Percentiles rank a stretch among this genome's conserved stretches.
Conservation (phyloP, 495 filamentous ascomycete species). For the Xylaria scruposa region DNA sequence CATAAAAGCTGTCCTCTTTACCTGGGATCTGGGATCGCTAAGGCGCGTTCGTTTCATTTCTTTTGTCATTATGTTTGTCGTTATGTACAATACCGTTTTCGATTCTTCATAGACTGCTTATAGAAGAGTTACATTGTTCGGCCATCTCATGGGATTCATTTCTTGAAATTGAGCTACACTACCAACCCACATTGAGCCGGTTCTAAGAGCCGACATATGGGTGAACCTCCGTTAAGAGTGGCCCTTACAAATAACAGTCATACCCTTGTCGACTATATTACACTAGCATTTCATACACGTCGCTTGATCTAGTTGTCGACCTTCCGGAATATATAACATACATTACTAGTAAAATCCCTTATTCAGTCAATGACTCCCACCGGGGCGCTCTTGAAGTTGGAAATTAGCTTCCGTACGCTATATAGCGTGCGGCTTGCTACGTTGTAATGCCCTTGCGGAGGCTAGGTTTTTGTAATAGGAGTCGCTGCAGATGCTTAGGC, state of each 20-base stretch:
- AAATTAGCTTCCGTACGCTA: too few species aligned
- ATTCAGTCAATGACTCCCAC: neutral
- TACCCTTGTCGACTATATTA: neutral
- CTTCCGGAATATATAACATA: neutral
- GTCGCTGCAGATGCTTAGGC: too few species aligned
- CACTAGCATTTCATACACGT: neutral
- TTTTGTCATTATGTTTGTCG: slow-evolving; percentile 19
- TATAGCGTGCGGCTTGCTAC: too few species aligned
- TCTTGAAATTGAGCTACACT: neutral
- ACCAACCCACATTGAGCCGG: neutral
- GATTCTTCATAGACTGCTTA: slow-evolving; percentile 22
- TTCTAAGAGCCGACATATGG: neutral
- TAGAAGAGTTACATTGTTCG: slow-evolving; percentile 22
- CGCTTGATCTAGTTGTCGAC: neutral
- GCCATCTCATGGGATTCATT: neutral
- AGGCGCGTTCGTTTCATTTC: slow-evolving; percentile 16
- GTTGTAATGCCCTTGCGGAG: too few species aligned
- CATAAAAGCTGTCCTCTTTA: neutral
- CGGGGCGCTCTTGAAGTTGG: neutral
- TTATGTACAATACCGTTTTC: slow-evolving; percentile 20
- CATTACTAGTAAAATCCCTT: neutral
- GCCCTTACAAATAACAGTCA: neutral
- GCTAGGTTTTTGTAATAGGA: too few species aligned
- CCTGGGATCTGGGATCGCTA: neutral
- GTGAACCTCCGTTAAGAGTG: neutral